phyloP scores from a whole-genome alignment of 768 basidiomycete genomes.

The Exidia glandulosa region DNA sequence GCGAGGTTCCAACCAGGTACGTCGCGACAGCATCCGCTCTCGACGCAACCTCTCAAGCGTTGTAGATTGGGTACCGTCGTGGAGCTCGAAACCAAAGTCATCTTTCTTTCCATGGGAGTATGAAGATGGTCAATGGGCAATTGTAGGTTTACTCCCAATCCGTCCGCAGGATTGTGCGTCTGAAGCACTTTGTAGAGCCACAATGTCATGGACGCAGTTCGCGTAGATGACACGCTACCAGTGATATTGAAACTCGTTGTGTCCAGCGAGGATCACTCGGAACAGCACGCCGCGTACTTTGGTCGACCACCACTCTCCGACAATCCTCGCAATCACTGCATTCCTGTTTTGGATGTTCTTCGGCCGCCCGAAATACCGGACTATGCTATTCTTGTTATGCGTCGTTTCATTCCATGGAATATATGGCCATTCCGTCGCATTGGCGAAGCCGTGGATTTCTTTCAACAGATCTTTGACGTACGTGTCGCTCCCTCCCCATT shows the following conservation, averaged over 20 bases:
- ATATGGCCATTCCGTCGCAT: constrained; percentile 23
- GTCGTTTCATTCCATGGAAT: constrained; percentile 12
- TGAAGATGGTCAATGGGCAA: background rate
- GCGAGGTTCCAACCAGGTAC: background rate
- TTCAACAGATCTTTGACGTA: constrained; percentile 22
- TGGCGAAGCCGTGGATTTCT: constrained; percentile 25
- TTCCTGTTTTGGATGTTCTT: background rate
- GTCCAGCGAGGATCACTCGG: constrained; percentile 10
- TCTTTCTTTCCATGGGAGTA: background rate
- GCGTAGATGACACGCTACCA: constrained; percentile 15
- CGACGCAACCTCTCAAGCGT: background rate
- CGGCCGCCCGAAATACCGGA: background rate
- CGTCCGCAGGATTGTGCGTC: too few relatives aligned
- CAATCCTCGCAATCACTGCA: constrained; percentile 24
- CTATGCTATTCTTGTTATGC: background rate
- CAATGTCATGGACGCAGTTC: constrained; percentile 18
- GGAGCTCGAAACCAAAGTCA: background rate
- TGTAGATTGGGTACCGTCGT: background rate
- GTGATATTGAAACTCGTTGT: constrained; percentile 26
- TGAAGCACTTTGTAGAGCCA: background rate
- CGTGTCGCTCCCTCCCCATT: background rate
- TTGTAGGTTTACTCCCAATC: too few relatives aligned
- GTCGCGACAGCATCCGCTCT: background rate
- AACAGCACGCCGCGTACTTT: constrained; percentile 19
- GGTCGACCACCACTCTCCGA: constrained; percentile 6